Evolutionary conservation across 305 asterid genomes (phyloP), one percentile per base, ranked within the genome.

Genomic region (Fraxinus albicans): DNA sequence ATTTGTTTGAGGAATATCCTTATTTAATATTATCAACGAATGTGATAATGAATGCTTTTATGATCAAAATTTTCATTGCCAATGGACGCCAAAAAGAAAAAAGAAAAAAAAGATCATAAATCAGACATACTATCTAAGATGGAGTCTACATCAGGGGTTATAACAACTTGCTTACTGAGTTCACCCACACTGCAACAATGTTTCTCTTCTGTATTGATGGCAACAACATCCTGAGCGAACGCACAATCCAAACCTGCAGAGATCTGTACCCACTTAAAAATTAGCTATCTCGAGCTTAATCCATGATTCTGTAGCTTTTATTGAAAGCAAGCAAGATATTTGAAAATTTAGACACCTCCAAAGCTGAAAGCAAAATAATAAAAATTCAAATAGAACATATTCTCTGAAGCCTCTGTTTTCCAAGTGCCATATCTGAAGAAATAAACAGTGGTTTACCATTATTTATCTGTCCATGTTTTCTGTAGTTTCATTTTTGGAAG

Each of bases 131-230:
- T 55, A 73, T 88, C 91, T 76, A 92, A 83, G 76, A 94, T 82
- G 85, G 85, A 79, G 80, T 93, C 95, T 33, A 91, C 78, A 77
- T 93, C 96, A 4, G 93, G 99, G 35, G 93, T 90, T 47, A 90
- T 38, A 31, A 89, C 82, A 33, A 88, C 90, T 15, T 94, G 93
- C 77, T 85, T 92, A 76, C 34, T 84, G 85, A 96, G 77, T 82
- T 93, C 98, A 60, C 96, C 97, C 76, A 92, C 8, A 81, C 86
- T 87, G 90, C 92, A 90, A 74, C 92, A 91, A 15, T 77, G 78
- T 70, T 86, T 87, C 33, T 83, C 90, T 79, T 87, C 89, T 8
- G 88, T 65, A 84, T 92, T 89, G 80, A 94, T 65, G 58, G 88
- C 96, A 40, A 89, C 87, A 25, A 79, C 90, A 63, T 93, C 94